These are phyloP conservation scores for Cercospora zeae-maydis DNA, from an alignment of 2,329 filamentous ascomycete species.

Conservation along the genomic window DNA sequence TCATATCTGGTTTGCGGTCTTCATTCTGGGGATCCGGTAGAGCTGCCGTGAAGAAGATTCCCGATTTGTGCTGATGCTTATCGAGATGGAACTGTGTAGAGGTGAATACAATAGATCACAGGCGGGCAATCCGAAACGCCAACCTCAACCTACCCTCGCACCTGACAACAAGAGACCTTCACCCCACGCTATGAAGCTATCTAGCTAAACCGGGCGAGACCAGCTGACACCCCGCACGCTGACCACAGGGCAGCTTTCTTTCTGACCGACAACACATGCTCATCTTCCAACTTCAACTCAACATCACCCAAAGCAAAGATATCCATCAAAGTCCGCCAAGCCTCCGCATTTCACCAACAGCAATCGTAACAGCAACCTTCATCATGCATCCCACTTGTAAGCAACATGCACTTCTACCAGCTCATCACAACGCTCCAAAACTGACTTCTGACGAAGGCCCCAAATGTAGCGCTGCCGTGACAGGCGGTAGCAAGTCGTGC, in stretches of 20 bases:
- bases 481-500: conserved; percentile 35
- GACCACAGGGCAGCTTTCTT: not conserved
- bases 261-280: not conserved
- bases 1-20: not conserved
- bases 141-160: not conserved
- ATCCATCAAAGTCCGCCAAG: conserved; percentile 2
- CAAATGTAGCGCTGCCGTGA: conserved; percentile 32
- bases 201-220: not conserved
- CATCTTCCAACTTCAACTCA: not conserved
- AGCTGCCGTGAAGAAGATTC: not conserved
- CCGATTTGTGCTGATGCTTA: not conserved
- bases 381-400: conserved; percentile 25
- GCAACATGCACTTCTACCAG: not conserved
- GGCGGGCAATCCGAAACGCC: not conserved
- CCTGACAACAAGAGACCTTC: not conserved
- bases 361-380: not conserved
- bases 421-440: not conserved
- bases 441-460: conserved; percentile 26
- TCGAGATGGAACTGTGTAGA: not conserved
- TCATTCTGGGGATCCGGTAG: not conserved
- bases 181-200: not conserved
- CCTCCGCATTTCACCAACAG: not conserved
- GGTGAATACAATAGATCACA: not conserved
- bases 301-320: not conserved
- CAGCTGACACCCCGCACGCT: not conserved